phyloP scores from a whole-genome alignment of 306 rosid species.

The Prunus salicina region DNA sequence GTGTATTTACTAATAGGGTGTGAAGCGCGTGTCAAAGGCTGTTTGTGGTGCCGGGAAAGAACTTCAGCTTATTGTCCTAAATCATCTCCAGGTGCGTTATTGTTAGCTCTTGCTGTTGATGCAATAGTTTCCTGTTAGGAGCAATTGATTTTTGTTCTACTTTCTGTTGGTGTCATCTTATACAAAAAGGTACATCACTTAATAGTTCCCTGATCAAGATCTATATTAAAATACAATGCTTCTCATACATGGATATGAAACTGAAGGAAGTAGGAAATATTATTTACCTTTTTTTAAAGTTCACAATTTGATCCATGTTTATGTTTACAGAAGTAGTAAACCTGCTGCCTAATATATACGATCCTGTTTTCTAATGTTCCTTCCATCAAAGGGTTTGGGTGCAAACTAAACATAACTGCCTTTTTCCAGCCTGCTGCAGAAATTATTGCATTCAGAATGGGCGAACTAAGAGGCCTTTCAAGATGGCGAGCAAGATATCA shows the following conservation, averaged over 20 bases:
- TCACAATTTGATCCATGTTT: not conserved
- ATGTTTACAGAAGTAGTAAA: not conserved
- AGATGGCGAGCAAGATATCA: slow-evolving; percentile 87
- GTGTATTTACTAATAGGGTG: slow-evolving; percentile 56
- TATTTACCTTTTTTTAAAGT: not conserved
- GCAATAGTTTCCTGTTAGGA: slow-evolving; percentile 5
- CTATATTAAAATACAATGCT: not conserved
- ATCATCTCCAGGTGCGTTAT: slow-evolving; percentile 84
- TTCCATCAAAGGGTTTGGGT: slow-evolving; percentile 8
- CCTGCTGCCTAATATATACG: not conserved
- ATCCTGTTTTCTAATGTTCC: slow-evolving; percentile 1
- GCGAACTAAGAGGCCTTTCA: slow-evolving; percentile 92
- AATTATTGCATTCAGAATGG: slow-evolving; percentile 91
- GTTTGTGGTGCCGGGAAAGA: slow-evolving; percentile 88
- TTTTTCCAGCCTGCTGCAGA: slow-evolving; percentile 85
- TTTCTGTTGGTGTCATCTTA: not conserved
- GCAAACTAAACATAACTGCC: slow-evolving; percentile 28
- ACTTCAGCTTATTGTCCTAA: slow-evolving; percentile 81
- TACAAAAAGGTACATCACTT: not conserved
- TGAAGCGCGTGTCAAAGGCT: slow-evolving; percentile 86
- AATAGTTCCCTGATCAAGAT: not conserved
- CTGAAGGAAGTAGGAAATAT: not conserved
- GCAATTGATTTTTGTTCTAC: not conserved
- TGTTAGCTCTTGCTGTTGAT: slow-evolving; percentile 6
- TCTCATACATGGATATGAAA: not conserved